Conservation (phyloP, 768 basidiomycete genomes). For the Boletus coccyginus region DNA sequence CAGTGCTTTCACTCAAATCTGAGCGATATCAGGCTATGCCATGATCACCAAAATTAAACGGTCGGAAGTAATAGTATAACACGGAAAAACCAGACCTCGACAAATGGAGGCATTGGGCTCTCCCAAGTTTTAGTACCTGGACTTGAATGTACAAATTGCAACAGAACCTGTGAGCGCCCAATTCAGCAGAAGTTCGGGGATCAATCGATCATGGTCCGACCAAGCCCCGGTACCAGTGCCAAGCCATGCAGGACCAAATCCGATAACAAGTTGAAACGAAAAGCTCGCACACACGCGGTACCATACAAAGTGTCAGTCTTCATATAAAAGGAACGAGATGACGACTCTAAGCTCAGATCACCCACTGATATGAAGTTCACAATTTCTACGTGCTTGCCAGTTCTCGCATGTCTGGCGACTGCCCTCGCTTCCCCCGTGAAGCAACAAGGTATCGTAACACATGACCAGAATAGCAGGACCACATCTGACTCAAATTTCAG, state of each 20-base stretch:
- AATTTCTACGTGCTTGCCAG: neutral
- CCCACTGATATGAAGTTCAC: neutral
- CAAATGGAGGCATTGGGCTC: neutral
- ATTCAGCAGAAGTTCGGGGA: neutral
- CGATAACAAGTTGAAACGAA: too few relatives aligned
- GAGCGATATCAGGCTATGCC: neutral
- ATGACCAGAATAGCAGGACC: too few relatives aligned
- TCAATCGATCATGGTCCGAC: too few relatives aligned
- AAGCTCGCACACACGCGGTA: too few relatives aligned
- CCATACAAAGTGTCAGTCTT: neutral
- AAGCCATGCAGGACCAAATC: neutral
- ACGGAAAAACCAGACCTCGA: neutral
- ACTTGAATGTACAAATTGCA: neutral
- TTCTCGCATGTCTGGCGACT: neutral
- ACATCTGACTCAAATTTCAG: neutral
- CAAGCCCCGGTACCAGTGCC: neutral
- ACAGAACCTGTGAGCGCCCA: neutral
- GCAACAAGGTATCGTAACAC: neutral
- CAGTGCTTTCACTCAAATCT: too few relatives aligned
- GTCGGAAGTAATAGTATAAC: neutral
- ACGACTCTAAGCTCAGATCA: neutral
- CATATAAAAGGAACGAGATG: neutral
- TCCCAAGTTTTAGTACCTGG: neutral
- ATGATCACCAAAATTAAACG: neutral
- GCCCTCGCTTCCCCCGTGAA: neutral